phyloP scores from a whole-genome alignment of 768 basidiomycete genomes.

The Jaapia argillacea region DNA sequence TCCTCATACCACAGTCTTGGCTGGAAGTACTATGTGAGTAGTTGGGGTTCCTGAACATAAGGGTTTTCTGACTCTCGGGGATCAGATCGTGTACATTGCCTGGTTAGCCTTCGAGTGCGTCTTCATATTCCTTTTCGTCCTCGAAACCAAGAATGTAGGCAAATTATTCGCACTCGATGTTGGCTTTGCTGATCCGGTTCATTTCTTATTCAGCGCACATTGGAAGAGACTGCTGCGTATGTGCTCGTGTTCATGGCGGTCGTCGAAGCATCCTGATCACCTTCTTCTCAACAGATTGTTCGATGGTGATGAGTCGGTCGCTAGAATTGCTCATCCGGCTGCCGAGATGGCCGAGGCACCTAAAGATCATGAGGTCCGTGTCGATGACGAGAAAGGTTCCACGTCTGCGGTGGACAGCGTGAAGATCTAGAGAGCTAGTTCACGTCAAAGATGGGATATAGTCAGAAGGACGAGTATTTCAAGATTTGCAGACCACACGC shows the following conservation, averaged over 20 bases:
- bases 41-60: too few species aligned
- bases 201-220: constrained; percentile 9
- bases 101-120: constrained; percentile 16
- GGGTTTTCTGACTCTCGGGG: not conserved
- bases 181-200: not conserved
- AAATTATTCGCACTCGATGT: not conserved
- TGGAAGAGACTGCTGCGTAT: not conserved
- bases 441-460: too few species aligned
- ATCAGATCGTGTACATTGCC: constrained; percentile 7
- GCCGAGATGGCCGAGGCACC: not conserved
- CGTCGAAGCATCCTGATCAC: constrained; percentile 18
- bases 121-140: constrained; percentile 21
- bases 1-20: not conserved
- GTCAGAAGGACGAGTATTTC: too few species aligned
- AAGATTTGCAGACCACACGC: too few species aligned
- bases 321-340: not conserved
- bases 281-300: constrained; percentile 18
- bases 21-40: constrained; percentile 12
- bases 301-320: constrained; percentile 15
- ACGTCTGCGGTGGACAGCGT: not conserved
- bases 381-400: not conserved
- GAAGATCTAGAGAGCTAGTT: too few species aligned
- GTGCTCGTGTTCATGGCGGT: constrained; percentile 12
- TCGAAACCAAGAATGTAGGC: constrained; percentile 19
- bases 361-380: too few species aligned